A percentile compares a stretch with the other conserved stretches of the same genome.
Conservation (phyloP, 257 asterid genomes). For the Mentha longifolia region DNA sequence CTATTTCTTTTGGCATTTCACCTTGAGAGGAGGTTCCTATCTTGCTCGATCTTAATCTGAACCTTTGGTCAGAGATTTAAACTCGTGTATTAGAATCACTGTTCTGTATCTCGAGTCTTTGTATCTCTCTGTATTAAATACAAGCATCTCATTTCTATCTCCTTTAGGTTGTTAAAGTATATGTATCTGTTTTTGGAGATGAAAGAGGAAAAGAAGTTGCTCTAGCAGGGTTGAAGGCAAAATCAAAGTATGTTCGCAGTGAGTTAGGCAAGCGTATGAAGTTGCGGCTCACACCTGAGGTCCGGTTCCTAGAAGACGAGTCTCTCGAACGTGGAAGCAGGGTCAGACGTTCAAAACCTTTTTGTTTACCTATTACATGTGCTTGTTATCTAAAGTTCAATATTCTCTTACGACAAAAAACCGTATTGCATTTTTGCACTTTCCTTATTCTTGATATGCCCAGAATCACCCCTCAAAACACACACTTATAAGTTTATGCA, state of each 20-base stretch:
- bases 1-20: slow-evolving; percentile 3
- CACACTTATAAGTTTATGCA: background rate
- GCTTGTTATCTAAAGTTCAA: background rate
- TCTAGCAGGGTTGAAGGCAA: slow-evolving; percentile 83
- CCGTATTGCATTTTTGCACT: slow-evolving; percentile 6
- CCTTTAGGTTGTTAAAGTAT: slow-evolving; percentile 90
- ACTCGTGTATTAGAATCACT: slow-evolving; percentile 6
- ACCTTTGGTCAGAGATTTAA: background rate
- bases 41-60: slow-evolving; percentile 4
- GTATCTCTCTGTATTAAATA: background rate
- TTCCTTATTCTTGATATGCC: background rate
- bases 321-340: slow-evolving; percentile 98
- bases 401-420: background rate
- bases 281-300: slow-evolving; percentile 94
- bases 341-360: slow-evolving; percentile 52
- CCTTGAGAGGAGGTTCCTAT: slow-evolving; percentile 27
- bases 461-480: background rate
- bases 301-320: slow-evolving; percentile 93
- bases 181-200: slow-evolving; percentile 96
- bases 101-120: slow-evolving; percentile 12
- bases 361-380: slow-evolving; percentile 2
- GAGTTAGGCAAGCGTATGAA: slow-evolving; percentile 92
- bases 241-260: slow-evolving; percentile 91
- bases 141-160: slow-evolving; percentile 27
- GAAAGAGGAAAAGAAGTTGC: slow-evolving; percentile 99